Base-by-base conservation (phyloP, 495 filamentous ascomycete genomes). In the Podospora pseudopauciseta region DNA sequence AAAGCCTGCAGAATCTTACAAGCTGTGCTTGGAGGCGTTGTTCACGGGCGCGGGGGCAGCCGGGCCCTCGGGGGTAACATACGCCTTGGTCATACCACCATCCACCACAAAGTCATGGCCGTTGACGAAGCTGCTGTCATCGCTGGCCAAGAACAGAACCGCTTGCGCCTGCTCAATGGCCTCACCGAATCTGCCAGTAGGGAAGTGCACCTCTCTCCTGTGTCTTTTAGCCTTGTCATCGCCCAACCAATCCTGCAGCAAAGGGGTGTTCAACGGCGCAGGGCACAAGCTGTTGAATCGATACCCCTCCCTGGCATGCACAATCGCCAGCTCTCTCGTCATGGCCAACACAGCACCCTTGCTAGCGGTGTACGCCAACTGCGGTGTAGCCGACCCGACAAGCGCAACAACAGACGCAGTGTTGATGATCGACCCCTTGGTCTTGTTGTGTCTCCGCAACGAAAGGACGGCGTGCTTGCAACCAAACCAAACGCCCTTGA, bases 401-500 rank as follows among this genome's bases (percentile, higher is more conserved):
- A 97, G 82, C 0, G 94, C 95, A 4, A 98, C 95, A 27, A 98
- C 91, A 59, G 90, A 94, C 5, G 94, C 95, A 1, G 94, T 97
- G 79, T 99, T 99, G 82, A 99, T 96, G 72, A 99, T 89, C 69
- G 88, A 92, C 18, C 86, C 92, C 56, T 83, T 86, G 15, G 77
- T 84, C 86, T 98, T 99, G 27, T 84, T 84, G 81, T 94, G 85
- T 64, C 86, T 87, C n/a, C 93, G 89, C 71, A 99, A 79, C 5
- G 90, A 86, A 20, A 94, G 79, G 57, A 99, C 88, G 0, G 94
- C 92, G 78, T 99, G 92, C 86, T 97, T 99, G 81, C 86, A 89
- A 0, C 95, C 95, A 78, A 87, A 97, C 95, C 95, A 97, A 0
- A 99, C 95, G 16, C 95, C 95, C 85, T 99, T 99, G 72, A 97